phyloP scores from a whole-genome alignment of 2,329 filamentous ascomycete genomes.

The Penicillium verrucosum region DNA sequence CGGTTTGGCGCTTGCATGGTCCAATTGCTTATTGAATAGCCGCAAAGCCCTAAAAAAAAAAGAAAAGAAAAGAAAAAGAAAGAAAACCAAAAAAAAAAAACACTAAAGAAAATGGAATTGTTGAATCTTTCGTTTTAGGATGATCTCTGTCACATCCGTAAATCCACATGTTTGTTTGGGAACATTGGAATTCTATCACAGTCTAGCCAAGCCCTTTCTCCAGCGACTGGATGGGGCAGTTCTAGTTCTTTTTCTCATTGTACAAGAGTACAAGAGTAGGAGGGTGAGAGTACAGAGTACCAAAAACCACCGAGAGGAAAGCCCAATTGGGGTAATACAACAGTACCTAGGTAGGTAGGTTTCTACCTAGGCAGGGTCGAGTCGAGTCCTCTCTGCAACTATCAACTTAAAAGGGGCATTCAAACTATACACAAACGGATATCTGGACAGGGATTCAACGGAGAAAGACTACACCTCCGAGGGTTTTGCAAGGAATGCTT shows the following conservation, averaged over 20 bases:
- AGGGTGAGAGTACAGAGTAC: neutral
- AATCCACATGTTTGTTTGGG: neutral
- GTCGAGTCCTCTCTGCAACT: neutral
- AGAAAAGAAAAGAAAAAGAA: no score
- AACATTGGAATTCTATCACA: neutral
- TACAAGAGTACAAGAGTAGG: neutral
- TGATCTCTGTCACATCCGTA: slow-evolving; percentile 4
- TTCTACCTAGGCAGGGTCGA: neutral
- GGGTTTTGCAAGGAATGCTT: neutral
- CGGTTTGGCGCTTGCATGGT: neutral
- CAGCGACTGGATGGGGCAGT: slow-evolving; percentile 6
- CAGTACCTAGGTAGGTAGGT: neutral
- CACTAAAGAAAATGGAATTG: neutral
- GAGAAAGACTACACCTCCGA: slow-evolving; percentile 1
- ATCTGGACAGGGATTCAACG: neutral
- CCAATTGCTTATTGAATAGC: slow-evolving; percentile 10
- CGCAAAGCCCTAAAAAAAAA: neutral
- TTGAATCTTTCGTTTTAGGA: neutral
- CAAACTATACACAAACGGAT: neutral
- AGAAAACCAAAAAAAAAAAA: neutral
- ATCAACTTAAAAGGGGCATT: neutral
- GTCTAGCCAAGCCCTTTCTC: neutral
- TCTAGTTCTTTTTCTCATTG: neutral
- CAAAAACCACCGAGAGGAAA: neutral
- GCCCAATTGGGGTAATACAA: neutral